Conservation (phyloP, 176 grass and related monocot genomes). For the Oryza coarctata region DNA sequence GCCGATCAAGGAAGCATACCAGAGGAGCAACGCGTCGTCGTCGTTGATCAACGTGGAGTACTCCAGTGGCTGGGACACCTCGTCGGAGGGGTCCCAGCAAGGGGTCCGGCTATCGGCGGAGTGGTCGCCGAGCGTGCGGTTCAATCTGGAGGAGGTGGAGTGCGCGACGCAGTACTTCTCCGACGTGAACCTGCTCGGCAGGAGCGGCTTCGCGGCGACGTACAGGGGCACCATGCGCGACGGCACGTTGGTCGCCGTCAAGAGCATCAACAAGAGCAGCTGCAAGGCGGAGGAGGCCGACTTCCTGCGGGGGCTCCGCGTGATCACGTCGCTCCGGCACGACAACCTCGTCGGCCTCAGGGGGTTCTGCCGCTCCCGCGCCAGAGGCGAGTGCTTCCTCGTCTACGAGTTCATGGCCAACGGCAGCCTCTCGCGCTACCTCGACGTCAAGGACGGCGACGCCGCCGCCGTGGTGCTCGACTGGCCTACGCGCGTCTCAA, state of each 20-base stretch:
- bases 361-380: conserved; percentile 74
- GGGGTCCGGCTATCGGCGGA: conserved; percentile 40
- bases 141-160: conserved; percentile 76
- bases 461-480: conserved; percentile 42
- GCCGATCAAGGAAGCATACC: conserved; percentile 42
- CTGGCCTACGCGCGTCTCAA: conserved; percentile 60
- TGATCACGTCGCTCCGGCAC: conserved; percentile 53
- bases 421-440: conserved; percentile 57
- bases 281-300: conserved; percentile 73
- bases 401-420: conserved; percentile 77
- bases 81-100: conserved; percentile 39
- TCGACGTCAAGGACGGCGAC: conserved; percentile 45
- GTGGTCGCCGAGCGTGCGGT: conserved; percentile 62
- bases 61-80: conserved; percentile 60
- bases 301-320: conserved; percentile 62
- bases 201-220: conserved; percentile 56
- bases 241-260: conserved; percentile 50
- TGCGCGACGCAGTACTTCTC: conserved; percentile 79
- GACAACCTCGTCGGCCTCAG: conserved; percentile 70
- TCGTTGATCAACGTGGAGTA: conserved; percentile 58
- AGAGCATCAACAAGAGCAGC: conserved; percentile 85
- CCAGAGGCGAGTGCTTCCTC: conserved; percentile 71
- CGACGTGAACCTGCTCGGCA: conserved; percentile 54
- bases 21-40: conserved; percentile 39
- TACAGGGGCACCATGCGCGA: conserved; percentile 65